Conservation (phyloP, 805 yeast species). For the Martiniozyma abietophila region DNA sequence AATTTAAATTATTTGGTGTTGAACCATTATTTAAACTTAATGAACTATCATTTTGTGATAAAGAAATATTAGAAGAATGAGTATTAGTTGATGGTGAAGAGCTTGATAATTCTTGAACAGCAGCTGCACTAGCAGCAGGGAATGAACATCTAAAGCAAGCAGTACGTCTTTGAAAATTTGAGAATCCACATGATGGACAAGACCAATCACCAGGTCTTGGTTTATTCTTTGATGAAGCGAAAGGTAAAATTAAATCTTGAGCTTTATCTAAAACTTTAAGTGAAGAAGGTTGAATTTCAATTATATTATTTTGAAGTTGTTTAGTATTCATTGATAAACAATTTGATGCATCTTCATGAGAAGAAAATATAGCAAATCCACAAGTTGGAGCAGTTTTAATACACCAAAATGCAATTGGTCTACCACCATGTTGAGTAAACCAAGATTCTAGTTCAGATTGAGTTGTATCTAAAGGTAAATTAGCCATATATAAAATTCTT, state of each 20-base stretch:
- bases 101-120: slow-evolving; percentile 62
- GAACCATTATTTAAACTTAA: no score
- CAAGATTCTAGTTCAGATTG: slow-evolving; percentile 86
- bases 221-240: slow-evolving; percentile 75
- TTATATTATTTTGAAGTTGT: slow-evolving; percentile 54
- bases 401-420: slow-evolving; percentile 88
- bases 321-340: slow-evolving; percentile 75
- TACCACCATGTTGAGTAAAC: slow-evolving; percentile 80
- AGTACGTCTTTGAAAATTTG: slow-evolving; percentile 88
- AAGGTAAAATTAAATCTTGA: slow-evolving; percentile 70
- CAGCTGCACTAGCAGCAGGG: slow-evolving; percentile 68
- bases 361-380: slow-evolving; percentile 79
- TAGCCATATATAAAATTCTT: slow-evolving; percentile 69
- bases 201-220: slow-evolving; percentile 98
- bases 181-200: slow-evolving; percentile 94
- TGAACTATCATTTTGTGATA: no score
- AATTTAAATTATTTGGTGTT: no score
- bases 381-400: slow-evolving; percentile 35
- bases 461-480: slow-evolving; percentile 77
- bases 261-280: slow-evolving; percentile 71
- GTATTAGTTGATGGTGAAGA: no score
- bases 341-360: slow-evolving; percentile 81
- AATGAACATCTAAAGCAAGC: slow-evolving; percentile 91
- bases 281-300: slow-evolving; percentile 85
- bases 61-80: no score